A percentile compares a stretch with the other conserved stretches of the same genome.
Evolutionary conservation across 441 rosid species (phyloP).

Genomic region (Adansonia madagascariensis): DNA sequence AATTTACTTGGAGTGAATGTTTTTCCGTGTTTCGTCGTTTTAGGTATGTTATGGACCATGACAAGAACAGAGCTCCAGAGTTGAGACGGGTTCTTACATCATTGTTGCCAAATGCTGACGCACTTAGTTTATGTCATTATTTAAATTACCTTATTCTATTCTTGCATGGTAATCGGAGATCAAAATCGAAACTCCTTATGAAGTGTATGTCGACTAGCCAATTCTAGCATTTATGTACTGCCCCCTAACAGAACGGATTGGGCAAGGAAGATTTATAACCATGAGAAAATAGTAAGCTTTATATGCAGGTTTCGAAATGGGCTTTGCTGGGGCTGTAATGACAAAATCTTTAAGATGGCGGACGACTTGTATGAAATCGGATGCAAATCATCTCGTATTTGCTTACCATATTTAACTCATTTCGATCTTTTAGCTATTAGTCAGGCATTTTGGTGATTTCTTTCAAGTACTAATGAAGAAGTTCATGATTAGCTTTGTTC

Average conservation of each 20-base stretch:
- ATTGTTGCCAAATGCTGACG: neutral
- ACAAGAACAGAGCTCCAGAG: too few species aligned
- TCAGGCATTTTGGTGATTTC: neutral
- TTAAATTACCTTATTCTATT: neutral
- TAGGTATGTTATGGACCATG: slow-evolving; percentile 81
- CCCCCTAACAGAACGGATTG: neutral
- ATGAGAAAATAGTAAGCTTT: slow-evolving; percentile 4
- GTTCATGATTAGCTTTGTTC: neutral
- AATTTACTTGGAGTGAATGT: neutral
- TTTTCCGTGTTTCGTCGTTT: slow-evolving; percentile 25
- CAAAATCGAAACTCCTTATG: neutral
- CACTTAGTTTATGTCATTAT: too few species aligned
- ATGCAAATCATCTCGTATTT: neutral
- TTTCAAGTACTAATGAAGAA: neutral
- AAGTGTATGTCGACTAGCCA: neutral
- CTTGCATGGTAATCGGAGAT: neutral
- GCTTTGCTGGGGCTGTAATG: neutral
- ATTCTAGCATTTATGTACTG: neutral
- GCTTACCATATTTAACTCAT: neutral
- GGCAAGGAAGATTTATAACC: neutral
- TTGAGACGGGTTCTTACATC: slow-evolving; percentile 17
- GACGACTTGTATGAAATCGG: neutral
- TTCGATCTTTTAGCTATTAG: neutral
- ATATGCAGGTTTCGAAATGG: neutral
- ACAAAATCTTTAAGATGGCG: neutral